Conservation (phyloP, 2,329 filamentous ascomycete species). For the Cladophialophora chaetospira region DNA sequence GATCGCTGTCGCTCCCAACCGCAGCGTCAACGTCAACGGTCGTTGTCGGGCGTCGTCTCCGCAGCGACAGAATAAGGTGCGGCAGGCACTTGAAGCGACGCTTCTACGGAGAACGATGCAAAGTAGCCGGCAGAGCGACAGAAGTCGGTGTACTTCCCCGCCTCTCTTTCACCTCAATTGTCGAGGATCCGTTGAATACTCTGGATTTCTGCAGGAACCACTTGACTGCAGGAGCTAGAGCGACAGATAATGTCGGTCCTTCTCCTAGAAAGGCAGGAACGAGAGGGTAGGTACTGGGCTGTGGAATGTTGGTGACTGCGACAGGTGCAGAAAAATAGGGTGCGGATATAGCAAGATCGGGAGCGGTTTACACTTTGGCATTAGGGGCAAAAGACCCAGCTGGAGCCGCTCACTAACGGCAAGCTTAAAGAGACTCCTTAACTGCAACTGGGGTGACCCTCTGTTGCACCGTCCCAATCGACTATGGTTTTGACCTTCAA, state of each 20-base stretch:
- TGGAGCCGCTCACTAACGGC: slow-evolving; percentile 16
- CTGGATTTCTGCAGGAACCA: background rate
- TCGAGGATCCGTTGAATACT: background rate
- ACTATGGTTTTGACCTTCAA: background rate
- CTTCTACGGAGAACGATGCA: background rate
- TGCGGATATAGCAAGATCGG: slow-evolving; percentile 6
- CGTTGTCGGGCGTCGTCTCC: background rate
- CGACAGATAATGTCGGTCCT: background rate
- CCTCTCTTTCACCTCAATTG: background rate
- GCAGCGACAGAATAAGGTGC: slow-evolving; percentile 3
- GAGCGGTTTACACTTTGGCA: slow-evolving; percentile 7
- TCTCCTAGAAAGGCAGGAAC: background rate
- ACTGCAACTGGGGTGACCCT: background rate
- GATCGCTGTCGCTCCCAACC: background rate
- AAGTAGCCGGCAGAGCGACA: slow-evolving; percentile 6
- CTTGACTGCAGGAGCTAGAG: background rate
- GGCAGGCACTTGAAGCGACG: background rate
- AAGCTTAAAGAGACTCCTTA: slow-evolving; percentile 15
- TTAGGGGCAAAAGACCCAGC: slow-evolving; percentile 13
- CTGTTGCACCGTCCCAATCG: slow-evolving; percentile 2
- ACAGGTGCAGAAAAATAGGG: slow-evolving; percentile 9
- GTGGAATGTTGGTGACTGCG: no score
- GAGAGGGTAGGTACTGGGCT: background rate
- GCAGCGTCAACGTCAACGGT: slow-evolving; percentile 5
- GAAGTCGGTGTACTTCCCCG: slow-evolving; percentile 8